Evolutionary conservation across 2,329 filamentous ascomycete species (phyloP).

Genomic region (Beauveria varroae): DNA sequence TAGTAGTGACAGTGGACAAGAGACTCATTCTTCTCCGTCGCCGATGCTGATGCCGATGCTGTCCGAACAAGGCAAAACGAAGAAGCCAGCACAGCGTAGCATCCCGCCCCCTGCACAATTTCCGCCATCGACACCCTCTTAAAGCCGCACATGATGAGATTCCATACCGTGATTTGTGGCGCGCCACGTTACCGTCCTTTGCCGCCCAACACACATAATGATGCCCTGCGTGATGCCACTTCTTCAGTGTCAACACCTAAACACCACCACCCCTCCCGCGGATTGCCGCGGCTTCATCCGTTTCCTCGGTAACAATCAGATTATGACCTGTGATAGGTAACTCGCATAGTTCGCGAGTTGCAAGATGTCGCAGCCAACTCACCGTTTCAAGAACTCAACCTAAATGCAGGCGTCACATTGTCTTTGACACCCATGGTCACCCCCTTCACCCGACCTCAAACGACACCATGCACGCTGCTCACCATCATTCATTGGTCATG

Average conservation of each 20-base stretch:
- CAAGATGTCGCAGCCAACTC: not conserved
- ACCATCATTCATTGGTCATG: not conserved
- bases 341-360: not conserved
- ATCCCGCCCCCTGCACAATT: not conserved
- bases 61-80: constrained; percentile 2
- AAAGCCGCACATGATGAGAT: too few species aligned
- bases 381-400: not conserved
- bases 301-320: not conserved
- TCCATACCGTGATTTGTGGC: too few species aligned
- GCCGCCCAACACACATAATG: too few species aligned
- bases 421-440: not conserved
- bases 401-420: not conserved
- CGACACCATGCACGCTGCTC: not conserved
- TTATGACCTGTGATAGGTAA: not conserved
- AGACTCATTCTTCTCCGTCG: not conserved
- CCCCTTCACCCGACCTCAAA: not conserved
- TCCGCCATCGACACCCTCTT: too few species aligned
- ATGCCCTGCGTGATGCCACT: too few species aligned
- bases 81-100: not conserved
- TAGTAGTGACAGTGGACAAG: not conserved
- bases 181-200: too few species aligned
- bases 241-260: too few species aligned
- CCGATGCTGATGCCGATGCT: not conserved
- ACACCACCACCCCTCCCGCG: not conserved
- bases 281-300: not conserved